Evolutionary conservation across 169 alveolate species (phyloP).

Genomic region (Cardiosporidium cionae): DNA sequence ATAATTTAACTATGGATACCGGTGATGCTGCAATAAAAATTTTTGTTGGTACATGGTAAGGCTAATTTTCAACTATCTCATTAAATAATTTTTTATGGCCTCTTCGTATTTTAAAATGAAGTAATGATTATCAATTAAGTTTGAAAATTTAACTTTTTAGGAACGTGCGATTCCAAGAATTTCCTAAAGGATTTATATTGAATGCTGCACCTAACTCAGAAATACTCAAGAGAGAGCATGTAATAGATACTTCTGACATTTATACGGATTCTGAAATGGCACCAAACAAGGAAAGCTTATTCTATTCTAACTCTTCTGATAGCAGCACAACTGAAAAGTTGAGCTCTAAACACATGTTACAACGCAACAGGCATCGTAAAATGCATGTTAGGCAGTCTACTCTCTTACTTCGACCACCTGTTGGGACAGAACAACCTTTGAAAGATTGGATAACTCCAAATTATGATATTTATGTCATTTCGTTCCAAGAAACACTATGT

Average conservation of each 20-base stretch:
- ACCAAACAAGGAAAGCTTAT: neutral
- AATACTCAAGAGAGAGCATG: neutral
- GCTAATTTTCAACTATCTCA: neutral
- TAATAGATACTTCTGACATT: neutral
- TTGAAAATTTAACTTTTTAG: neutral
- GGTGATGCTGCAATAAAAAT: neutral
- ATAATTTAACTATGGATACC: no score
- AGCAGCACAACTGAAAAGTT: no score
- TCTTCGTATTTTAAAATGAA: no score
- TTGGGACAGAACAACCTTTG: conserved; percentile 15
- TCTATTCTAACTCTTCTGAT: neutral
- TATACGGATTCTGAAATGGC: neutral
- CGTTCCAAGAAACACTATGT: conserved; percentile 31
- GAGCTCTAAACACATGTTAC: no score
- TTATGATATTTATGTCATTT: conserved; percentile 25
- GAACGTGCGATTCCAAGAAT: neutral
- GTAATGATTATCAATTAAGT: neutral
- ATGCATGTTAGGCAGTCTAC: neutral
- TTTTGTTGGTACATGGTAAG: neutral
- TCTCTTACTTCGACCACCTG: neutral
- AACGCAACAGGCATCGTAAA: no score
- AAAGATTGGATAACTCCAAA: conserved; percentile 23
- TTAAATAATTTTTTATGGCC: no score
- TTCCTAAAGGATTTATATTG: neutral
- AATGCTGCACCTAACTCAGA: neutral